A percentile compares a stretch with the other conserved stretches of the same genome.
Conservation (phyloP, 768 basidiomycete species). For the Pleurotus djamor region DNA sequence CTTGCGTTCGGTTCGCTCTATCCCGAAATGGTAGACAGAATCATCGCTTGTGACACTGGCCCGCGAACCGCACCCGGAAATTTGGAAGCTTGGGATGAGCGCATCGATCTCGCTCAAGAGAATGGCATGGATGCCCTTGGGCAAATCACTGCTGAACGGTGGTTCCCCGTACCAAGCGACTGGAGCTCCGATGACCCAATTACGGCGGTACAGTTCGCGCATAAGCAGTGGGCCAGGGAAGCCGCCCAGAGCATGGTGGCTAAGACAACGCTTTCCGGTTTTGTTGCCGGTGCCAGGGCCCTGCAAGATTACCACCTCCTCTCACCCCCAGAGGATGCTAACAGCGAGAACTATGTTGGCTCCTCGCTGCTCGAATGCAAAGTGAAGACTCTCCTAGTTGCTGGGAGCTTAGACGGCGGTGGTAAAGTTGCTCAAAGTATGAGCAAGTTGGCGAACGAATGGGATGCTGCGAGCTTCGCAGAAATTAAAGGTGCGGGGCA, state of each 20-base stretch:
- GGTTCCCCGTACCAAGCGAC: conserved; percentile 36
- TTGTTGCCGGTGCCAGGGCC: conserved; percentile 43
- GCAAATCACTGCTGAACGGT: conserved; percentile 38
- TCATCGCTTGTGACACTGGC: conserved; percentile 49
- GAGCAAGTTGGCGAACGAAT: conserved; percentile 26
- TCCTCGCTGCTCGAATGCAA: conserved; percentile 22
- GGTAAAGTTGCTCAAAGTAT: conserved; percentile 43
- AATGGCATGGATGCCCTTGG: conserved; percentile 41
- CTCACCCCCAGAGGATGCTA: background rate
- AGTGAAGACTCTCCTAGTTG: conserved; percentile 38
- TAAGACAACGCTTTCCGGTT: conserved; percentile 37
- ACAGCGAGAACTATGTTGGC: conserved; percentile 11
- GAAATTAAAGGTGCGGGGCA: conserved; percentile 40
- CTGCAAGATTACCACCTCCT: conserved; percentile 43
- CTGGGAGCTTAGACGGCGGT: conserved; percentile 45
- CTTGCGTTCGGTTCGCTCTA: conserved; percentile 43
- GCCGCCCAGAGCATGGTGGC: conserved; percentile 36
- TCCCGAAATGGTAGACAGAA: conserved; percentile 28
- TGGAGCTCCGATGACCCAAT: conserved; percentile 10
- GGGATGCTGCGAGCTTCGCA: conserved; percentile 27
- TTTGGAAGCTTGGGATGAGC: conserved; percentile 45
- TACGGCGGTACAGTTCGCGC: conserved; percentile 6
- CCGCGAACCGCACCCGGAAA: conserved; percentile 43
- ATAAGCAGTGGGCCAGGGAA: background rate
- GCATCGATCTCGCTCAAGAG: conserved; percentile 33